Conservation (phyloP, 1,139 yeast genomes). For the Lodderomyces orthopsilosis region DNA sequence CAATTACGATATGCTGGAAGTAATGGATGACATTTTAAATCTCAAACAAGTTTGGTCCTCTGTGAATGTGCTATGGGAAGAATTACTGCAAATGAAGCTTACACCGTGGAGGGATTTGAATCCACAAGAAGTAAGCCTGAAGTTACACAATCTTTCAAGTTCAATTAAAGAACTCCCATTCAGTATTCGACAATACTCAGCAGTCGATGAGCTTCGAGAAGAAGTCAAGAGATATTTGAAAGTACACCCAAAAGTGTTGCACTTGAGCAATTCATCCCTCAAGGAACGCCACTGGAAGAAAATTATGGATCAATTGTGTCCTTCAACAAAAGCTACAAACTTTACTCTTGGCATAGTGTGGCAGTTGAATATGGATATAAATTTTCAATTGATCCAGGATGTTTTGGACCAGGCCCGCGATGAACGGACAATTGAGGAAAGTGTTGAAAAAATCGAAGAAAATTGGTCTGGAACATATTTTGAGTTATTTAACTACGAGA, state of each 20-base stretch:
- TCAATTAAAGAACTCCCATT: constrained; percentile 55
- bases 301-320: constrained; percentile 37
- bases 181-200: constrained; percentile 63
- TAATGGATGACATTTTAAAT: constrained; percentile 54
- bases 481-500: constrained; percentile 55
- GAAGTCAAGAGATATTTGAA: constrained; percentile 41
- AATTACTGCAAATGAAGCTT: constrained; percentile 42
- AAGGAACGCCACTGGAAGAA: constrained; percentile 68
- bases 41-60: constrained; percentile 66
- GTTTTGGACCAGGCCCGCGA: constrained; percentile 67
- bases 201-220: constrained; percentile 59
- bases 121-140: constrained; percentile 45
- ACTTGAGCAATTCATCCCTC: constrained; percentile 56
- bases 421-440: constrained; percentile 65
- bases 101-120: constrained; percentile 52
- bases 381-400: constrained; percentile 47
- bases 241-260: constrained; percentile 40
- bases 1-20: constrained; percentile 26
- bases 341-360: constrained; percentile 61
- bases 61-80: constrained; percentile 54
- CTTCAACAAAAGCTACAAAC: constrained; percentile 17
- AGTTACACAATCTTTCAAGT: constrained; percentile 51
- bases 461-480: constrained; percentile 52
- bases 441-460: constrained; percentile 43
- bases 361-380: constrained; percentile 57